A percentile compares a stretch with the other conserved stretches of the same genome.
Evolutionary conservation across 345 rosid species (phyloP).

Genomic region (Sisymbrium altissimum): DNA sequence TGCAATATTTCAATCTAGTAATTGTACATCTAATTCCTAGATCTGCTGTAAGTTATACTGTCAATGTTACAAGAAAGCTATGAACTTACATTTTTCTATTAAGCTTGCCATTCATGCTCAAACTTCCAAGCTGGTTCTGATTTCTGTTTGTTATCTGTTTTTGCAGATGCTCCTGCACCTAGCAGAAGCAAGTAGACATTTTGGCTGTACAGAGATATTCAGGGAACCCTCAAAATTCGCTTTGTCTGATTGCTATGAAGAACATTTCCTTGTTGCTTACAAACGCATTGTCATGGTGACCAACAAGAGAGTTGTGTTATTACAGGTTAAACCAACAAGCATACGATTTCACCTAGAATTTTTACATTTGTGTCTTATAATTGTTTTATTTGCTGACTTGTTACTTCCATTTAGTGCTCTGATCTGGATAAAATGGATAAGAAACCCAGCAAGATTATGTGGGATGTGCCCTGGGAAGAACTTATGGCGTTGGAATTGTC

Average conservation of each 20-base stretch:
- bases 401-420: constrained; percentile 50
- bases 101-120: constrained; percentile 8
- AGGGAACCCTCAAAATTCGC: constrained; percentile 96
- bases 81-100: neutral
- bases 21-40: neutral
- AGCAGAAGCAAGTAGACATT: constrained; percentile 84
- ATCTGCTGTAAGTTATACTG: neutral
- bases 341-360: neutral
- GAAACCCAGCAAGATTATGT: constrained; percentile 87
- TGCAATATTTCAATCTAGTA: neutral
- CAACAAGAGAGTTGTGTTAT: constrained; percentile 73
- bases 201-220: constrained; percentile 90
- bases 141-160: constrained; percentile 21
- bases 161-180: constrained; percentile 85
- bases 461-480: constrained; percentile 98
- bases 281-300: constrained; percentile 80
- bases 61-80: neutral
- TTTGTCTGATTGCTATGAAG: constrained; percentile 81
- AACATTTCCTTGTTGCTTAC: constrained; percentile 72
- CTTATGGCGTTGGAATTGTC: constrained; percentile 95
- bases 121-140: constrained; percentile 9
- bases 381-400: constrained; percentile 15
- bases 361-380: neutral
- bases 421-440: constrained; percentile 77
- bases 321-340: constrained; percentile 59